Conservation (phyloP, 257 asterid species). For the Schizonepeta tenuifolia region DNA sequence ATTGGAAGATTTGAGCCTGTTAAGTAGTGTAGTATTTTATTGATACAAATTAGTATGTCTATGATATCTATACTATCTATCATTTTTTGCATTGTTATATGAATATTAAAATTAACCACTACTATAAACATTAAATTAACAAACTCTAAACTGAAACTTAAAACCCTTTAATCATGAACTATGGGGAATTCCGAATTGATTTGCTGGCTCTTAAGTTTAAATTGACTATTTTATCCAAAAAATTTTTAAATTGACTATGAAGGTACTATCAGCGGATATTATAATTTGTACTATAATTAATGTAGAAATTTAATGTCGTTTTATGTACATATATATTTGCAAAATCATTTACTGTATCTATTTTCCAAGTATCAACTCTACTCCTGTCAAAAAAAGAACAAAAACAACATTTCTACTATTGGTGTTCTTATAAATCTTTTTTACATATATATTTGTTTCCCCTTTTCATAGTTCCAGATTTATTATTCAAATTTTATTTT, state of each 20-base stretch:
- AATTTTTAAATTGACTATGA: background rate
- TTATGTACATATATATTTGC: background rate
- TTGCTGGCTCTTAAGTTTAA: background rate
- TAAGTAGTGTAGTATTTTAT: too few species aligned
- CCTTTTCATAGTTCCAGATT: slow-evolving; percentile 21
- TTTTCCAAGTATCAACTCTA: background rate
- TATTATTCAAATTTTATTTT: background rate
- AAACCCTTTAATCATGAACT: background rate
- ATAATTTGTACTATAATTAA: background rate
- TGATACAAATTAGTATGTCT: too few species aligned
- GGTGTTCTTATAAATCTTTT: background rate
- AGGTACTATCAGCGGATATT: background rate
- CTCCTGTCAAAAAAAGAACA: background rate
- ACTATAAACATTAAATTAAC: background rate
- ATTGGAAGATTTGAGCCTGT: too few species aligned
- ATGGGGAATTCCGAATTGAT: background rate
- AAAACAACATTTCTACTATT: background rate
- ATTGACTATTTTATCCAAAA: too few species aligned
- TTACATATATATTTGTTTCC: background rate
- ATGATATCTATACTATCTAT: too few species aligned
- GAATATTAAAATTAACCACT: background rate
- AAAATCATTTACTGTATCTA: background rate
- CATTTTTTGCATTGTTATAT: background rate
- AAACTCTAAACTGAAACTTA: background rate
- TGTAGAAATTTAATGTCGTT: background rate